Base-by-base conservation (phyloP, 2,329 filamentous ascomycete species). In the Hymenoscyphus repandus region DNA sequence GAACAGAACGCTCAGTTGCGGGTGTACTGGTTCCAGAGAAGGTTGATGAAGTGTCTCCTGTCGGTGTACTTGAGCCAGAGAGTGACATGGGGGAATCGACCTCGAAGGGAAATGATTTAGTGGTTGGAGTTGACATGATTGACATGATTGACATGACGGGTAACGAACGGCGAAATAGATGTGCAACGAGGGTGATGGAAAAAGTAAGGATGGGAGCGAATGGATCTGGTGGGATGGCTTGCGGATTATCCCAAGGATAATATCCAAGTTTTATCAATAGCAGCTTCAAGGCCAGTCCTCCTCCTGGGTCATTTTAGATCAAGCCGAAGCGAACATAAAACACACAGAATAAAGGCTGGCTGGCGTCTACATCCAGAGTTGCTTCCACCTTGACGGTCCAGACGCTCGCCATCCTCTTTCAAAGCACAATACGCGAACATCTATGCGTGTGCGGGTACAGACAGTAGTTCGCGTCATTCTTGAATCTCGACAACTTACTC, bases 21-120 rank as follows among this genome's bases (percentile, higher is more conserved):
- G 45, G 45, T 11, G 45, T 47, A n/a, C 15, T 27, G n/a, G 13
- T 13, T 38, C 44, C 36, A 10, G 44, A 46, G 20, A 46, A 37
- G 17, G 27, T n/a, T 2, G 42, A 44, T 7, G 15, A 18, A 6
- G 41, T 32, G 15, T 40, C 36, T 5, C 33, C 15, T 5, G 33
- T 40, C 39, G 45, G 44, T 9, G 44, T 46, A 15, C 22, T 22
- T 1, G 20, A 18, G 15, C 44, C 33, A n/a, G 44, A 36, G 32
- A 20, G 15, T 17, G 44, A 46, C 32, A 39, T 38, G 17, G 42
- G 32, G 12, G 17, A 45, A 17, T 11, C 22, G 17, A 15, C 32
- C 9, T 45, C 42, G 42, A 22, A 33, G 9, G 17, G 31, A 18
- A 36, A 45, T 18, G 27, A 15, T n/a, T 32, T n/a, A 15, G 31